Conservation (phyloP, 371 early-diverging fungal species). For the Rhizopus sp. region DNA sequence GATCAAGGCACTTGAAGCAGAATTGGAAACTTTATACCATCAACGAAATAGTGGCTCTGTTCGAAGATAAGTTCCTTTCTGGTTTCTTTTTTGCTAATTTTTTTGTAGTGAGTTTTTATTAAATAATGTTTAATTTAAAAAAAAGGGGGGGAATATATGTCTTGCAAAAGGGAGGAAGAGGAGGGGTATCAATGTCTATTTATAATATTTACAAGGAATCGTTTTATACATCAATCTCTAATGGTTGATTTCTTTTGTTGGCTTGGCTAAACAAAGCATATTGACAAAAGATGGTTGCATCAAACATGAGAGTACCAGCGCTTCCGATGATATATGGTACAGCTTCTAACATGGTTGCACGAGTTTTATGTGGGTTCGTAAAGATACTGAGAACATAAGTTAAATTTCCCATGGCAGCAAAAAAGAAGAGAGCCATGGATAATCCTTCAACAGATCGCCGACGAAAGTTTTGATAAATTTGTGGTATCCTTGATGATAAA, state of each 20-base stretch:
- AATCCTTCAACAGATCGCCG: constrained; percentile 69
- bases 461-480: constrained; percentile 62
- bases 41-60: constrained; percentile 32
- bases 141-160: neutral
- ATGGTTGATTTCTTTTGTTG: neutral
- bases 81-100: neutral
- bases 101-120: neutral
- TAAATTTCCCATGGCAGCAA: constrained; percentile 72
- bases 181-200: constrained; percentile 2
- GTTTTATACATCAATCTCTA: neutral
- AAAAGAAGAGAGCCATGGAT: constrained; percentile 69
- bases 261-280: constrained; percentile 25
- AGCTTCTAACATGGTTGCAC: constrained; percentile 45
- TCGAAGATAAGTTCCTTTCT: constrained; percentile 19
- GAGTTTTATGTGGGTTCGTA: constrained; percentile 53
- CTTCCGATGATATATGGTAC: constrained; percentile 73
- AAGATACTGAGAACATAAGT: constrained; percentile 69
- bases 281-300: constrained; percentile 64
- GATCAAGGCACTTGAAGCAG: constrained; percentile 89
- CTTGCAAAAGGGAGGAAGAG: neutral
- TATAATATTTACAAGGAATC: neutral
- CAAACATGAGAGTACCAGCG: constrained; percentile 68
- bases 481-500: constrained; percentile 68
- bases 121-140: neutral
- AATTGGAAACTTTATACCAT: constrained; percentile 63